Evolutionary conservation across 2,329 filamentous ascomycete genomes (phyloP), one percentile per base, ranked within the genome.

Genomic region (Calycina herbarum): DNA sequence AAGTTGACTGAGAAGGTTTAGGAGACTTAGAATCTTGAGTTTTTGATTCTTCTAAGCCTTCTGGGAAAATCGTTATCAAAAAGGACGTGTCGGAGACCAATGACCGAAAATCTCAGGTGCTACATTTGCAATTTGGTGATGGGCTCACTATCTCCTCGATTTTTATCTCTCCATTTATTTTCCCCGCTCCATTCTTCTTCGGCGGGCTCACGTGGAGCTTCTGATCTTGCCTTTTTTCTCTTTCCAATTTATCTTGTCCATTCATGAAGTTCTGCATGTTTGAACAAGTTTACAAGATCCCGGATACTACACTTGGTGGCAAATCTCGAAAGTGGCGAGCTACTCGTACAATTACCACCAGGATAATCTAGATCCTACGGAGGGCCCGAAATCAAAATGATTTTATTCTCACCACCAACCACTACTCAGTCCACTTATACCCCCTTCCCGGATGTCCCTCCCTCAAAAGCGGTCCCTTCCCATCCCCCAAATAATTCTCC

Each of bases 401-500:
- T 33, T 38, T 38, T 15, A 38, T n/a, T 45, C n/a, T 13, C 17
- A n/a, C 17, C 42, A 45, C 15, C 8, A 45, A 45, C 42, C 15
- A 45, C 42, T 45, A 45, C 17, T 45, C 54, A n/a, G 29, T 45
- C 67, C 68, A 69, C 40, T 56, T 62, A 67, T 66, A 71, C 35
- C 59, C 66, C n/a, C 65, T 66, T 11, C 69, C 69, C 1, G 66
- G 69, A 56, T 70, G 69, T 57, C 67, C 66, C 42, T 68, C 40
- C n/a, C 42, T 29, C 40, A 61, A 20, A 40, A 6, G 61, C 42
- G 15, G 67, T 33, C 51, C 67, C 59, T 20, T 17, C 57, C 24
- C 69, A 67, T 58, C 67, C 63, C 33, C 69, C 48, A 51, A 63
- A 66, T 15, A 58, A 64, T 54, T 71, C 67, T 57, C 70, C 42